These are phyloP conservation scores for Fraxinus albicans DNA, from an alignment of 305 asterid species.

Conservation along the genomic window DNA sequence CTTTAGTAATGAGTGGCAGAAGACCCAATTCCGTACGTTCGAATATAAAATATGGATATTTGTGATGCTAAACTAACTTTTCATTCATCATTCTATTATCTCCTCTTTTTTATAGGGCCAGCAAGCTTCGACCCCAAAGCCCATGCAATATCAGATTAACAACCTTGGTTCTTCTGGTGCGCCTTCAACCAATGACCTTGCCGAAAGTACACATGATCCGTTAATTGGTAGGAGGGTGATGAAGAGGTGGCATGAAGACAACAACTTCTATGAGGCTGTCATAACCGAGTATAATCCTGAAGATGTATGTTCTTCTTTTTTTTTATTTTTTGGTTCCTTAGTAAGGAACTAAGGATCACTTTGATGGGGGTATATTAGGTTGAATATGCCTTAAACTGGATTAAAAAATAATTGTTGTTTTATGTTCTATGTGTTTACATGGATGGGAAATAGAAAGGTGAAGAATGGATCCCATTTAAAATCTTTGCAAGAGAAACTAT, in stretches of 20 bases:
- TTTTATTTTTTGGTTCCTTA: conserved; percentile 14
- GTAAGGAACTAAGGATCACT: conserved; percentile 18
- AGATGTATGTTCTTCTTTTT: conserved; percentile 53
- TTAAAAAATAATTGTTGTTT: not conserved
- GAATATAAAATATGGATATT: conserved; percentile 10
- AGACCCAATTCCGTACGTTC: conserved; percentile 65
- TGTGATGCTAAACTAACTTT: not conserved
- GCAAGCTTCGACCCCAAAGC: conserved; percentile 44
- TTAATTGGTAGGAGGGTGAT: conserved; percentile 84
- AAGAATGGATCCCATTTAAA: not conserved
- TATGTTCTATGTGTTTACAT: conserved; percentile 2
- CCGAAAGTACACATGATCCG: conserved; percentile 54
- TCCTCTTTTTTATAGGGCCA: conserved; percentile 46
- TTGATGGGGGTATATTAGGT: conserved; percentile 6
- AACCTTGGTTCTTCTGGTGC: conserved; percentile 58
- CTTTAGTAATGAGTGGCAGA: conserved; percentile 60
- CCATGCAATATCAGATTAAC: conserved; percentile 52
- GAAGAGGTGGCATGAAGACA: conserved; percentile 95
- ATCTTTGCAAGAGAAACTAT: not conserved
- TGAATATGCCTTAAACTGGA: conserved; percentile 15
- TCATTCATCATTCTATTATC: conserved; percentile 18
- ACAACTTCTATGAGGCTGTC: conserved; percentile 88
- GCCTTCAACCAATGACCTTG: conserved; percentile 41
- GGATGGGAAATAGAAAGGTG: conserved; percentile 11
- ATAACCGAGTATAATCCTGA: conserved; percentile 68